These are phyloP conservation scores for Colletotrichum sojae DNA, from an alignment of 2,329 filamentous ascomycete genomes.

Conservation along the genomic window DNA sequence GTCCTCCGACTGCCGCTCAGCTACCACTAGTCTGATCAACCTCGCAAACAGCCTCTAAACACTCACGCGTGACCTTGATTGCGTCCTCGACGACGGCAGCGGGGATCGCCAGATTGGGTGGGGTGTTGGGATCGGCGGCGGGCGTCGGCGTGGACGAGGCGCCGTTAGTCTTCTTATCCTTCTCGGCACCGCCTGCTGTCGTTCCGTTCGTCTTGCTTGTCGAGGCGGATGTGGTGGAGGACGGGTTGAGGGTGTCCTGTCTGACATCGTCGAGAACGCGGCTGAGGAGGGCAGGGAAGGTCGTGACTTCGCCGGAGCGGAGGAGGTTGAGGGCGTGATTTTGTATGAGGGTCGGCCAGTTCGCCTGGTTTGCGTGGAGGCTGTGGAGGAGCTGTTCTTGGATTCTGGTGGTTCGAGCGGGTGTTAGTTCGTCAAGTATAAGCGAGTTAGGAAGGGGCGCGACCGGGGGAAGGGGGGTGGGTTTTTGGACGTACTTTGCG, in stretches of 20 bases:
- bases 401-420: slow-evolving; percentile 60
- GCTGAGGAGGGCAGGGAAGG: slow-evolving; percentile 72
- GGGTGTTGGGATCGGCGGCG: slow-evolving; percentile 42
- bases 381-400: slow-evolving; percentile 75
- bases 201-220: slow-evolving; percentile 48
- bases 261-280: slow-evolving; percentile 75
- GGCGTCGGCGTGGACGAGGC: slow-evolving; percentile 27
- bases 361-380: slow-evolving; percentile 70
- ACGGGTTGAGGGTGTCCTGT: slow-evolving; percentile 58
- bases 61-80: slow-evolving; percentile 71
- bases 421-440: slow-evolving; percentile 11
- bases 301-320: slow-evolving; percentile 71
- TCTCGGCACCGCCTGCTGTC: slow-evolving; percentile 2
- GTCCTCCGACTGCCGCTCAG: background rate
- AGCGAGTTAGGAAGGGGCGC: background rate
- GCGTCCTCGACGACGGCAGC: slow-evolving; percentile 73
- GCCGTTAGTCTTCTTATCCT: slow-evolving; percentile 38
- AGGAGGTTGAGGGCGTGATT: slow-evolving; percentile 72
- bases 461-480: slow-evolving; percentile 5
- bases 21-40: slow-evolving; percentile 47
- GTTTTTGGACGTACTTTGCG: slow-evolving; percentile 61
- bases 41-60: slow-evolving; percentile 66
- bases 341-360: slow-evolving; percentile 75
- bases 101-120: slow-evolving; percentile 68
- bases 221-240: slow-evolving; percentile 45